Conservation (phyloP, 805 yeast species). For the Hanseniaspora singularis region DNA sequence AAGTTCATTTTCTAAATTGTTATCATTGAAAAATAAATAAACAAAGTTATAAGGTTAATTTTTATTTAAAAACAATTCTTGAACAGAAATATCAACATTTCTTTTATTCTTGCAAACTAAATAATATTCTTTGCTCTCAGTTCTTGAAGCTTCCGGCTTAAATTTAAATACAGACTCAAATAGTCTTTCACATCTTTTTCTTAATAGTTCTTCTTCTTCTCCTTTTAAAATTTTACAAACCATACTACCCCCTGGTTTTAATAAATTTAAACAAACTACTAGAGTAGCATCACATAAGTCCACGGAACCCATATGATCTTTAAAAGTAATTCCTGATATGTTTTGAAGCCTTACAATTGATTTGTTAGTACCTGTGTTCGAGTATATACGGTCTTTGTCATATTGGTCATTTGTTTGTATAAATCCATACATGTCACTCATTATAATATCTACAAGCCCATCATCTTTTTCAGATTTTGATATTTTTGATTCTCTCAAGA, state of each 20-base stretch:
- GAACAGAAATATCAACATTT: constrained; percentile 17
- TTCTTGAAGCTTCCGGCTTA: constrained; percentile 73
- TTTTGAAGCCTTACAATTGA: constrained; percentile 87
- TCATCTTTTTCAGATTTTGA: constrained; percentile 7
- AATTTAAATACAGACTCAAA: constrained; percentile 54
- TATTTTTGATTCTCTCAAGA: constrained; percentile 21
- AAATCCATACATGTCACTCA: constrained; percentile 78
- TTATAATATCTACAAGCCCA: constrained; percentile 48
- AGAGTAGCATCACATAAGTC: constrained; percentile 87
- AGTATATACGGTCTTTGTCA: constrained; percentile 29
- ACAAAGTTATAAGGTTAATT: background rate
- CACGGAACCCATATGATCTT: constrained; percentile 74
- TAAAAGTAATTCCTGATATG: constrained; percentile 68
- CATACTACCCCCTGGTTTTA: constrained; percentile 58
- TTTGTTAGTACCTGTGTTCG: constrained; percentile 59
- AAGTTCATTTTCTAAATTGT: too few species aligned
- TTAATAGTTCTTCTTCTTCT: constrained; percentile 56
- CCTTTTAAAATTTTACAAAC: constrained; percentile 84
- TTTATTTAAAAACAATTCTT: constrained; percentile 1
- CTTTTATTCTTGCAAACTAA: constrained; percentile 53
- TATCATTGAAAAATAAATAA: constrained; percentile 5
- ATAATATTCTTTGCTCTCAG: constrained; percentile 72
- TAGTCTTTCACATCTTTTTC: constrained; percentile 41
- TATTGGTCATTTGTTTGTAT: constrained; percentile 34
- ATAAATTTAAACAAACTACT: constrained; percentile 56